Percentiles rank a stretch among this genome's conserved stretches.
Conservation (phyloP, 768 basidiomycete genomes). For the Amanita muscaria region DNA sequence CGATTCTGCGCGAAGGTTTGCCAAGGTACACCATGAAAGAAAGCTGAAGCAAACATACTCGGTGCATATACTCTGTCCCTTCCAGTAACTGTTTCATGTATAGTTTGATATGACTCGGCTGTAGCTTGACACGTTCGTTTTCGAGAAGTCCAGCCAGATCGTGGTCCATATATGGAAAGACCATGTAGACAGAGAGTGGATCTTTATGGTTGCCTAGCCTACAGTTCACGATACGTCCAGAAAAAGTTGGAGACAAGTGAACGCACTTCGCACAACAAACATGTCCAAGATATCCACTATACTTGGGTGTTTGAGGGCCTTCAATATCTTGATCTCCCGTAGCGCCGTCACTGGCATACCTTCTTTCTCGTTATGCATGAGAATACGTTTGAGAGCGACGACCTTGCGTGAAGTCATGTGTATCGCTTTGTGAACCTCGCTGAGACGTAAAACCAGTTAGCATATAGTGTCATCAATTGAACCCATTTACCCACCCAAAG, state of each 20-base stretch:
- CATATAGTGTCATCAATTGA: constrained; percentile 6
- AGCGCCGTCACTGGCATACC: constrained; percentile 96
- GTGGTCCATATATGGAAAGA: constrained; percentile 99
- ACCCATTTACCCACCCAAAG: constrained; percentile 65
- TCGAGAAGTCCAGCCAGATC: constrained; percentile 92
- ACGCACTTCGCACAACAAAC: constrained; percentile 76
- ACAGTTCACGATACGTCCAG: not conserved
- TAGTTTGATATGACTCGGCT: constrained; percentile 83
- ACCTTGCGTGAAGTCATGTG: constrained; percentile 47
- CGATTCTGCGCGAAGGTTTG: constrained; percentile 54
- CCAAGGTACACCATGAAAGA: constrained; percentile 8
- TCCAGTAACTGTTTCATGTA: constrained; percentile 96
- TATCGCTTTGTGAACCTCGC: constrained; percentile 87
- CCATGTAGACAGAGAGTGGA: constrained; percentile 90
- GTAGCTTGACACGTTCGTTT: constrained; percentile 80
- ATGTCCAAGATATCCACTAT: constrained; percentile 88
- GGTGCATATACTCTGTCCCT: constrained; percentile 93
- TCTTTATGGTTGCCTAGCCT: constrained; percentile 53
- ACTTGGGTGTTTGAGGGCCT: constrained; percentile 76
- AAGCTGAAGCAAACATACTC: constrained; percentile 40
- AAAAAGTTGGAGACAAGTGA: not conserved
- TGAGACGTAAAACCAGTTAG: constrained; percentile 21
- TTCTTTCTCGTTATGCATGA: constrained; percentile 95
- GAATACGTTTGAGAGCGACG: constrained; percentile 89
- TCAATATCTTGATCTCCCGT: constrained; percentile 94